Conservation (phyloP, 371 early-diverging fungal species). For the Rhizopus arrhizus region DNA sequence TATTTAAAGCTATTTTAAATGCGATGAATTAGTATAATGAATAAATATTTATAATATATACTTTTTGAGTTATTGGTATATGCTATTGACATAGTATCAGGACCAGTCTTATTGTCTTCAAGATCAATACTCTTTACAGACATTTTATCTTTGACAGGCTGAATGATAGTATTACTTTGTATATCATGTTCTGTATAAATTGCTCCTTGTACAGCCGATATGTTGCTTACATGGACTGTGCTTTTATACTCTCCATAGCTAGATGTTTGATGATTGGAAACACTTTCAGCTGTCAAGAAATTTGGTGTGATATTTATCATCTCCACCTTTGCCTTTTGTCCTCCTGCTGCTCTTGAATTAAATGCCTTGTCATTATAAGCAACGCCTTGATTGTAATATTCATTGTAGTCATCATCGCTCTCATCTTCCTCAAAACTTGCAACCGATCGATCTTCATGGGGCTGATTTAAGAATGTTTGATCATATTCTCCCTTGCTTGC, state of each 20-base stretch:
- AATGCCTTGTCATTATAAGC: background rate
- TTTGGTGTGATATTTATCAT: background rate
- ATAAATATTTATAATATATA: too few relatives aligned
- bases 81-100: too few relatives aligned
- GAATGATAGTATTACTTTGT: background rate
- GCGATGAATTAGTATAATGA: too few relatives aligned
- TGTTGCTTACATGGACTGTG: background rate
- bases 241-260: background rate
- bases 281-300: background rate
- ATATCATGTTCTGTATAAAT: background rate
- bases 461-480: too few relatives aligned
- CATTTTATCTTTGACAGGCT: too few relatives aligned
- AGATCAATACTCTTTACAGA: too few relatives aligned
- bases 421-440: too few relatives aligned
- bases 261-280: background rate
- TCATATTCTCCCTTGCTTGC: too few relatives aligned
- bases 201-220: background rate
- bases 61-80: too few relatives aligned
- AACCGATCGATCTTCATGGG: too few relatives aligned
- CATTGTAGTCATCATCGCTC: background rate
- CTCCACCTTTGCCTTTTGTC: background rate
- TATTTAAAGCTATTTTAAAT: background rate
- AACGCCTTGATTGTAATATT: background rate
- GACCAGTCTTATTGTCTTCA: too few relatives aligned
- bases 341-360: background rate